Percentiles rank a stretch among this genome's conserved stretches.
phyloP scores from a whole-genome alignment of 2,329 filamentous ascomycete species.

The Sclerotinia trifoliorum region DNA sequence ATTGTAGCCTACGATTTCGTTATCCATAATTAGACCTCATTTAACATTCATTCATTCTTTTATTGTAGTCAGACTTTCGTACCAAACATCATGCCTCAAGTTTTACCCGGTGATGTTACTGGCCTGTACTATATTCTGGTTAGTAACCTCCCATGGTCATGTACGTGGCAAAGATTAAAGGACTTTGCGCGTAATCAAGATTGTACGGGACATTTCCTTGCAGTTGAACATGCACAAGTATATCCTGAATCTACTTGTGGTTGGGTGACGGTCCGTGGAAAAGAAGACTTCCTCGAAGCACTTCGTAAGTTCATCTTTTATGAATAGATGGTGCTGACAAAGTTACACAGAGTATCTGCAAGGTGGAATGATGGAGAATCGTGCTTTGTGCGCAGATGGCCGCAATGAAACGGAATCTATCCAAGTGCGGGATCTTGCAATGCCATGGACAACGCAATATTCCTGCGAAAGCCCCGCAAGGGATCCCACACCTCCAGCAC shows the following conservation, averaged over 20 bases:
- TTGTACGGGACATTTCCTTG: slow-evolving; percentile 25
- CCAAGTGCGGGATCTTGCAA: slow-evolving; percentile 23
- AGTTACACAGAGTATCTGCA: slow-evolving; percentile 31
- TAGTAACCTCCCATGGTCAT: slow-evolving; percentile 28
- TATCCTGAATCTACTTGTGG: slow-evolving; percentile 29
- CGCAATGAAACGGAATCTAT: slow-evolving; percentile 32
- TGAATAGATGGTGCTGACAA: not conserved
- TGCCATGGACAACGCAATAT: not conserved
- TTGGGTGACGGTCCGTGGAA: slow-evolving; percentile 32
- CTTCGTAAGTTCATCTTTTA: slow-evolving; percentile 27
- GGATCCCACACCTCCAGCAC: not conserved
- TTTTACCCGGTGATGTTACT: slow-evolving; percentile 23
- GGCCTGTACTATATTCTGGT: slow-evolving; percentile 26
- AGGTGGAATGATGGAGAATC: slow-evolving; percentile 27
- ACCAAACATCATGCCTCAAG: slow-evolving; percentile 22
- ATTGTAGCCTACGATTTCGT: not conserved
- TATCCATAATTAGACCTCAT: not conserved
- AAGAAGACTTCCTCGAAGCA: slow-evolving; percentile 29
- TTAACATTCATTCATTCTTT: not conserved
- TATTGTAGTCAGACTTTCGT: not conserved
- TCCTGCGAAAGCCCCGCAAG: not conserved
- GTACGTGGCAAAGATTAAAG: slow-evolving; percentile 35
- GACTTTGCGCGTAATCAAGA: slow-evolving; percentile 32
- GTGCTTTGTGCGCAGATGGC: slow-evolving; percentile 30
- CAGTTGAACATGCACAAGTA: slow-evolving; percentile 34